phyloP scores from a whole-genome alignment of 768 basidiomycete species.

The Pulveroboletus sp. region DNA sequence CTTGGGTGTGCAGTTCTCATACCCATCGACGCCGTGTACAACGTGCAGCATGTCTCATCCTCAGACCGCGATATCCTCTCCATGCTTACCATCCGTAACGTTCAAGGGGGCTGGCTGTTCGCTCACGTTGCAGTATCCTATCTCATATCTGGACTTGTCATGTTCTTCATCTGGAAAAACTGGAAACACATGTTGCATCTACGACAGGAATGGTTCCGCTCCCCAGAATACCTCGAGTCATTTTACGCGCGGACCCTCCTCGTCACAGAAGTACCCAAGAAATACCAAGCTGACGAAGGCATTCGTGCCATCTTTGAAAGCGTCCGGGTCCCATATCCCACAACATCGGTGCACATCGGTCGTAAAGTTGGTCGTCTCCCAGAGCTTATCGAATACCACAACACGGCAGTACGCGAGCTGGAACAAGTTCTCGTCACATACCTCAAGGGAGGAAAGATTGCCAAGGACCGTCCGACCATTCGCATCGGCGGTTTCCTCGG shows the following conservation, averaged over 20 bases:
- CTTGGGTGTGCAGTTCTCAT: slow-evolving; percentile 73
- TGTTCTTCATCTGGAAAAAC: slow-evolving; percentile 68
- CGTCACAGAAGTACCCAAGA: slow-evolving; percentile 75
- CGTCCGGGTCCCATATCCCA: slow-evolving; percentile 82
- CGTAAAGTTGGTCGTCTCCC: slow-evolving; percentile 86
- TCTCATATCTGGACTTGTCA: slow-evolving; percentile 70
- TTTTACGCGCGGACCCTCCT: slow-evolving; percentile 95
- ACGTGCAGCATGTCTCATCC: slow-evolving; percentile 58
- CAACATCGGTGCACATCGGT: slow-evolving; percentile 87
- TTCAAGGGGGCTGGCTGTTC: slow-evolving; percentile 69
- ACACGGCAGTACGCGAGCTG: slow-evolving; percentile 89
- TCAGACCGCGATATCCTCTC: slow-evolving; percentile 60
- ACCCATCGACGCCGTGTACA: slow-evolving; percentile 86
- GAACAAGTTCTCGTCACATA: slow-evolving; percentile 89
- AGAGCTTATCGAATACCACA: slow-evolving; percentile 88
- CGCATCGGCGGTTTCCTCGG: slow-evolving; percentile 78
- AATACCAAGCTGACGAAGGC: slow-evolving; percentile 82
- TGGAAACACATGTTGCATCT: slow-evolving; percentile 79
- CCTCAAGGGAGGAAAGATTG: slow-evolving; percentile 78
- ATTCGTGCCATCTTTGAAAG: slow-evolving; percentile 72
- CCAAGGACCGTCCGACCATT: slow-evolving; percentile 78
- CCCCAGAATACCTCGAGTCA: slow-evolving; percentile 80
- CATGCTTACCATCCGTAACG: slow-evolving; percentile 85
- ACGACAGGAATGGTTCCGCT: slow-evolving; percentile 85
- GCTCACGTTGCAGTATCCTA: slow-evolving; percentile 85